Percentiles rank a stretch among this genome's conserved stretches.
Conservation (phyloP, 129 eudicot species). For the Tagetes erecta region DNA sequence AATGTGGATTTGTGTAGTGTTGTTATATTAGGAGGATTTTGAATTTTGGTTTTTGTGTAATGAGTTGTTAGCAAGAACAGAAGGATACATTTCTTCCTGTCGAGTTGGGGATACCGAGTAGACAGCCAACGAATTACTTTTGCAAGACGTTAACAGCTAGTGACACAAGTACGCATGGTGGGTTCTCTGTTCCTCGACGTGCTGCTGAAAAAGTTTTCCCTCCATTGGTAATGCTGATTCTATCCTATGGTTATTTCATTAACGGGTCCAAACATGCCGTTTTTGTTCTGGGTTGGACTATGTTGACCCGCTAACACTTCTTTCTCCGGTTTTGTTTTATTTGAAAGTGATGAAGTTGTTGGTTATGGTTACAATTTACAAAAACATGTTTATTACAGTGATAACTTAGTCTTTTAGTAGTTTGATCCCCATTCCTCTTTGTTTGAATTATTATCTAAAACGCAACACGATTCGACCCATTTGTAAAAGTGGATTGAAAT, state of each 20-base stretch:
- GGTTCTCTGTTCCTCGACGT: conserved; percentile 98
- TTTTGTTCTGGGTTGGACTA: too few species aligned
- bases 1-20: conserved; percentile 3
- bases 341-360: background rate
- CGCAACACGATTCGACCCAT: background rate
- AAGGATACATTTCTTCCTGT: conserved; percentile 96
- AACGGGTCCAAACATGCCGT: background rate
- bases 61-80: conserved; percentile 71
- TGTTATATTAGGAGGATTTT: background rate
- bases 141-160: conserved; percentile 97
- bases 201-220: conserved; percentile 99
- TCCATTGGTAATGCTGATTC: conserved; percentile 57
- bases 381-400: background rate
- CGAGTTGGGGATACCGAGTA: conserved; percentile 82
- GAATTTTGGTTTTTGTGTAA: conserved; percentile 16
- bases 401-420: background rate
- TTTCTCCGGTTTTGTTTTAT: background rate
- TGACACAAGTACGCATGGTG: conserved; percentile 99
- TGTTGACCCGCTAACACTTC: background rate
- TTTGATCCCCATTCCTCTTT: background rate
- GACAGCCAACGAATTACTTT: conserved; percentile 93
- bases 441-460: background rate
- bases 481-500: background rate
- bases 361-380: background rate
- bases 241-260: conserved; percentile 9